phyloP scores from a whole-genome alignment of 2,329 filamentous ascomycete genomes.

The Colletotrichum sp. region DNA sequence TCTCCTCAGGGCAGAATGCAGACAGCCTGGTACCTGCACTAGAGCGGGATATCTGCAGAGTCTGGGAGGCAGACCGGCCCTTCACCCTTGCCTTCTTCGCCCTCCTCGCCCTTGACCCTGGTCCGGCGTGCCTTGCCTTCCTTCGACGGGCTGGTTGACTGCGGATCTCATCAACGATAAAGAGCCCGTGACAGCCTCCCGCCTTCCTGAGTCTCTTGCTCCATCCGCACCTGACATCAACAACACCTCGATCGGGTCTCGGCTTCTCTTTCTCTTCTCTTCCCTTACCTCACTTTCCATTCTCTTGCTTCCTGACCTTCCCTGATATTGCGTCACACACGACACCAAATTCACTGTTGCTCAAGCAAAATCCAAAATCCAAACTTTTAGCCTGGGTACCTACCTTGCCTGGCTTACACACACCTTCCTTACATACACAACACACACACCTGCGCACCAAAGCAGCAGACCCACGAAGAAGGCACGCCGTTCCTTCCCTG shows the following conservation, averaged over 20 bases:
- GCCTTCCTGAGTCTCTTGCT: conserved; percentile 10
- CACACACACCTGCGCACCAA: not conserved
- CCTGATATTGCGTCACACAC: conserved; percentile 13
- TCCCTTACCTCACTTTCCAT: not conserved
- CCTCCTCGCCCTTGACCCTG: not conserved
- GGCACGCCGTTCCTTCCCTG: conserved; percentile 17
- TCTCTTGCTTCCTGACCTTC: conserved; percentile 6
- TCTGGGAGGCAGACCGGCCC: not conserved
- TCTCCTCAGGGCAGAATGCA: conserved; percentile 3
- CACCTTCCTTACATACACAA: not conserved
- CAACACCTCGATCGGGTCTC: not conserved
- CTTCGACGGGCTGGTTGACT: not conserved
- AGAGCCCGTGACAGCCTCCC: conserved; percentile 19
- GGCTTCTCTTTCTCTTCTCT: conserved; percentile 1
- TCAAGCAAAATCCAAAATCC: conserved; percentile 1
- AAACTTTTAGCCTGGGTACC: not conserved
- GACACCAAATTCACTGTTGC: not conserved
- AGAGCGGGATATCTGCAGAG: conserved; percentile 1
- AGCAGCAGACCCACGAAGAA: not conserved
- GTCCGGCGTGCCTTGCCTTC: not conserved
- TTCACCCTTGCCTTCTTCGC: not conserved
- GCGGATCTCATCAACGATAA: conserved; percentile 5
- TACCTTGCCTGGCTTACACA: not conserved
- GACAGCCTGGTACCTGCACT: conserved; percentile 1
- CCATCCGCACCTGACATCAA: conserved; percentile 15